A percentile compares a stretch with the other conserved stretches of the same genome.
Conservation (phyloP, 345 rosid species). For the Salix udensis region DNA sequence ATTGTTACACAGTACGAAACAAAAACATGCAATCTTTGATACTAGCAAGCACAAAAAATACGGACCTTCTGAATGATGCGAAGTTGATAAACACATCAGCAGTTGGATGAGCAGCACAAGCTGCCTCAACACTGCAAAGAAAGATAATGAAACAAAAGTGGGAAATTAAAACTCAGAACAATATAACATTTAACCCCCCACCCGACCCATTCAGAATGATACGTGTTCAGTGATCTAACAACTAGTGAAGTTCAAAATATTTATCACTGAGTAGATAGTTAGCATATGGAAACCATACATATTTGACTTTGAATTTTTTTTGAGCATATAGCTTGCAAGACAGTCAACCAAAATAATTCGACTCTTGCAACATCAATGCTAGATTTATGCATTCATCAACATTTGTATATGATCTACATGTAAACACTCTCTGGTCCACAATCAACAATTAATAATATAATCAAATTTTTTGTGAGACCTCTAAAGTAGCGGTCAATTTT, state of each 20-base stretch:
- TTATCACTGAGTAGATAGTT: neutral
- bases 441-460: neutral
- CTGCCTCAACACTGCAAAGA: constrained; percentile 82
- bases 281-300: neutral
- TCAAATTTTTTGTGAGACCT: neutral
- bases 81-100: constrained; percentile 97
- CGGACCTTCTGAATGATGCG: constrained; percentile 85
- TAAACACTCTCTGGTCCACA: neutral
- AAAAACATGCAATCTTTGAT: constrained; percentile 2
- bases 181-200: too few species aligned
- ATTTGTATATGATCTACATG: neutral
- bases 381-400: neutral
- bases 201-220: too few species aligned
- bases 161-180: constrained; percentile 6
- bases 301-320: neutral
- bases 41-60: neutral
- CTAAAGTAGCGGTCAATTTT: neutral
- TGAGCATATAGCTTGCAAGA: neutral
- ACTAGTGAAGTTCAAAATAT: neutral
- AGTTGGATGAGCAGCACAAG: constrained; percentile 86
- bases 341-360: neutral
- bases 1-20: constrained; percentile 2
- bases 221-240: neutral
- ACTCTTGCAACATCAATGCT: neutral
- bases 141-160: constrained; percentile 3